Evolutionary conservation across 257 asterid species (phyloP), one percentile per base, ranked within the genome.

Genomic region (Solanum chiquidenum): DNA sequence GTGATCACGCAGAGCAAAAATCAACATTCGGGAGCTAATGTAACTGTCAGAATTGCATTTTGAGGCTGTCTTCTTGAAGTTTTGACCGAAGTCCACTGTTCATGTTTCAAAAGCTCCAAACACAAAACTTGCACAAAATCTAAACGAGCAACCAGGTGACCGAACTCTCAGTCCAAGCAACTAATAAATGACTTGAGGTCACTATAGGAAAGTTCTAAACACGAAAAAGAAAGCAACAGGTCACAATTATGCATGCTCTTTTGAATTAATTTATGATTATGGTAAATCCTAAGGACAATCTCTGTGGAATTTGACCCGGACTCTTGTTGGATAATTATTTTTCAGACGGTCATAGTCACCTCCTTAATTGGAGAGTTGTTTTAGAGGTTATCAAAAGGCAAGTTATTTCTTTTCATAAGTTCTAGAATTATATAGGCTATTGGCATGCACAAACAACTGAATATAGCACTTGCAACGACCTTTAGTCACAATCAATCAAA

Each of bases 401-500:
- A 58, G 66, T 58, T 58, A 7, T 21, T 58, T 58, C 25, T 58
- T 58, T 21, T 58, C 66, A 58, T 11, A 58, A 8, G 25, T 58
- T 58, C 27, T 58, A 20, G 66, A 21, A 58, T 58, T 58, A 4
- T 58, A 58, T 7, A 58, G 27, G 27, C 25, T 58, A 21, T 58
- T 58, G 12, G 5, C 66, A 58, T 58, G 66, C 66, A 20, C 66
- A 58, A 18, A 58, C 25, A 58, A 21, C 77, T 84, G 34, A 85
- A 89, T 68, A 80, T 92, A 20, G 94, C 95, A 16, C 98, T 97
- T 77, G 92, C 94, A 12, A 86, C 60, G 62, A 79, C 86, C 83
- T 94, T 90, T 35, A 93, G 94, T 88, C 98, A 95, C 5, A 90
- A 93, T 23, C 93, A 93, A 85, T 93, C 96, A 11, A 90, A 90